Evolutionary conservation across 768 basidiomycete genomes (phyloP).

Genomic region (Calocybe cyanea): DNA sequence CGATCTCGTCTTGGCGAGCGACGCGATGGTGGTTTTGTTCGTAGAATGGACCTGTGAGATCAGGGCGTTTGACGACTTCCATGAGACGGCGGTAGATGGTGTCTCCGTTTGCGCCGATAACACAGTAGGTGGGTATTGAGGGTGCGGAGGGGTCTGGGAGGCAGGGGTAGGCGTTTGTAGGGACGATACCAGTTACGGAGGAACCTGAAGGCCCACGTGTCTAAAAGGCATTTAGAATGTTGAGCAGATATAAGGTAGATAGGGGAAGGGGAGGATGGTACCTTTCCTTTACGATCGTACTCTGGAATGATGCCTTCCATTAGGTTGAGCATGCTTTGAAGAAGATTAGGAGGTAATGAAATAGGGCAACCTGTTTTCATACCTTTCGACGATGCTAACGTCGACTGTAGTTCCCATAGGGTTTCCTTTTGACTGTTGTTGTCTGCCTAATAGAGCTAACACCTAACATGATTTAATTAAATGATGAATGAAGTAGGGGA

Average conservation of each 20-base stretch:
- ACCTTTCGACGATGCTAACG: conserved; percentile 75
- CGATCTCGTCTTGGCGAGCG: conserved; percentile 59
- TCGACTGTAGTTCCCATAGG: conserved; percentile 55
- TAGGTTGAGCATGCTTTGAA: conserved; percentile 63
- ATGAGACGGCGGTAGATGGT: conserved; percentile 67
- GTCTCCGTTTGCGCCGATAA: conserved; percentile 73
- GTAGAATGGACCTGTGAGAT: conserved; percentile 54
- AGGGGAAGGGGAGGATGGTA: conserved; percentile 20
- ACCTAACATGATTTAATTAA: conserved; percentile 30
- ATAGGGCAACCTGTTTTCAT: background rate
- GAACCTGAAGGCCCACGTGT: conserved; percentile 71
- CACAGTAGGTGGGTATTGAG: conserved; percentile 47
- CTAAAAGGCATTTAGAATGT: conserved; percentile 25
- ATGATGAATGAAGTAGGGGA: background rate
- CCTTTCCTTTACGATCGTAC: conserved; percentile 69
- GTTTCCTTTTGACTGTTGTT: conserved; percentile 34
- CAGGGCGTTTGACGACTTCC: conserved; percentile 52
- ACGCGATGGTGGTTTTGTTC: conserved; percentile 61
- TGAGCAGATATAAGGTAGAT: background rate
- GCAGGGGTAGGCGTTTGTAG: conserved; percentile 73
- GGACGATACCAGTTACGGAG: conserved; percentile 72
- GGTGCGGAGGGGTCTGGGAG: conserved; percentile 41
- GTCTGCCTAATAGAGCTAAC: conserved; percentile 49
- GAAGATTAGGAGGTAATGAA: background rate
- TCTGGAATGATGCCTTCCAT: conserved; percentile 79